These are phyloP conservation scores for Endogone sp. DNA, from an alignment of 192 early-diverging fungal genomes.

Conservation along the genomic window DNA sequence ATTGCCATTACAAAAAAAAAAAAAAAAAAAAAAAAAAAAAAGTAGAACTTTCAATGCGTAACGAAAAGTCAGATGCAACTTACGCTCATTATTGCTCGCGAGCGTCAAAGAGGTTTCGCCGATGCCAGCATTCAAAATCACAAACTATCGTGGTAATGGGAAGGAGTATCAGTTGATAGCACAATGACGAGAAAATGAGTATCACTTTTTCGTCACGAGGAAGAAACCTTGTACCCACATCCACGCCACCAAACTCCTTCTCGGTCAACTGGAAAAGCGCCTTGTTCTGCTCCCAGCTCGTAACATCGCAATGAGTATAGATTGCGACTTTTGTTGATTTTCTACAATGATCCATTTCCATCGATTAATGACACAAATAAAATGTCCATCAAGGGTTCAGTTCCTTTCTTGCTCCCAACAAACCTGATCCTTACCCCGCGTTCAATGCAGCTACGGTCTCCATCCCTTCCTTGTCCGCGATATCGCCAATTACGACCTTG, in stretches of 20 bases:
- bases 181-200: neutral
- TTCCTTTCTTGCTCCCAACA: too few relatives aligned
- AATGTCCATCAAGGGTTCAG: too few relatives aligned
- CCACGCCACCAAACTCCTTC: slow-evolving; percentile 27
- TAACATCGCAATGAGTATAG: slow-evolving; percentile 22
- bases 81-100: neutral
- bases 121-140: neutral
- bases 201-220: neutral
- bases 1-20: too few relatives aligned
- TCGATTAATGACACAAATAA: neutral
- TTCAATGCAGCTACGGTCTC: slow-evolving; percentile 6
- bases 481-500: slow-evolving; percentile 27
- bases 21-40: too few relatives aligned
- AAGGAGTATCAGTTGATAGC: too few relatives aligned
- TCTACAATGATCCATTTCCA: neutral
- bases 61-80: too few relatives aligned
- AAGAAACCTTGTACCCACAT: slow-evolving; percentile 12
- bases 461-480: slow-evolving; percentile 19
- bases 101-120: neutral
- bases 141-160: too few relatives aligned
- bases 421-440: slow-evolving; percentile 6
- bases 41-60: too few relatives aligned
- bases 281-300: slow-evolving; percentile 19
- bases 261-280: slow-evolving; percentile 20
- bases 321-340: slow-evolving; percentile 14